Conservation (phyloP, 352 stramenopile species). For the Phytopythium mirpurense region DNA sequence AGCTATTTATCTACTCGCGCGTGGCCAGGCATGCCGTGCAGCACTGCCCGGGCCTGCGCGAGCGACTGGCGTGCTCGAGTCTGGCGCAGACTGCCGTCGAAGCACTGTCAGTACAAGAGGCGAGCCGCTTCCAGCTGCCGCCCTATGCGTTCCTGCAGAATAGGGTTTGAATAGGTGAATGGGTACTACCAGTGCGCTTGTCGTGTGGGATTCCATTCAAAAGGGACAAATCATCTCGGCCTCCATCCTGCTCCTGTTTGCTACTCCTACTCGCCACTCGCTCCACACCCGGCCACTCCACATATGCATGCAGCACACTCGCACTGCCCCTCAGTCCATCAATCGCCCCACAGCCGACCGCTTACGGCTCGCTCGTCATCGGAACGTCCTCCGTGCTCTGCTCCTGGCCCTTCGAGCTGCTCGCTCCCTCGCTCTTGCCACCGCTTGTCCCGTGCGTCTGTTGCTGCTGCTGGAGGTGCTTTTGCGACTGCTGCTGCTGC, state of each 20-base stretch:
- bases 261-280: no score
- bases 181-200: no score
- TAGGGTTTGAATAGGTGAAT: not conserved
- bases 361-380: not conserved
- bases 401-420: not conserved
- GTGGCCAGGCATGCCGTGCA: constrained; percentile 23
- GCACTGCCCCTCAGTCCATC: no score
- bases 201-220: no score
- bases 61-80: constrained; percentile 18
- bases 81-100: constrained; percentile 9
- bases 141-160: constrained; percentile 25
- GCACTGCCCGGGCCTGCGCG: constrained; percentile 20
- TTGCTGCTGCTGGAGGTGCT: not conserved
- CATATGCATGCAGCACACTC: not conserved
- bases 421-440: not conserved
- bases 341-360: no score
- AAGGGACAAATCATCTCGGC: no score
- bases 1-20: constrained; percentile 34
- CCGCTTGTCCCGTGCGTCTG: not conserved
- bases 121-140: constrained; percentile 27
- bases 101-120: constrained; percentile 16
- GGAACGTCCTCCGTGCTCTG: not conserved
- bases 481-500: not conserved
- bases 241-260: no score
- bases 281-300: no score